Evolutionary conservation across 495 filamentous ascomycete genomes (phyloP), one percentile per base, ranked within the genome.

Genomic region (Letharia lupina): DNA sequence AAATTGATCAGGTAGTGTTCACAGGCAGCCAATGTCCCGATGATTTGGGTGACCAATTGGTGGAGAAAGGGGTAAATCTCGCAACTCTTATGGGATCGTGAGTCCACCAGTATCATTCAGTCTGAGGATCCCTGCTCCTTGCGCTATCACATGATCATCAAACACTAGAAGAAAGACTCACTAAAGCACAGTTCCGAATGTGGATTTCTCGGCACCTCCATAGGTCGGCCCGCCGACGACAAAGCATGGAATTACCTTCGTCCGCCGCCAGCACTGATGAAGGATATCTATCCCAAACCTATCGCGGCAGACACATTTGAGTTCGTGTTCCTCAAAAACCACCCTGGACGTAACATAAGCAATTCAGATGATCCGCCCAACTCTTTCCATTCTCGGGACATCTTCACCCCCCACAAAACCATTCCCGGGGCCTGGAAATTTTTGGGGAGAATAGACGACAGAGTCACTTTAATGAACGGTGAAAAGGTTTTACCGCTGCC

Each of bases 401-500:
- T 89, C 1, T 90, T 89, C 72, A 74, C 71, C 3, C 80, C 82
- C 23, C 87, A 89, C 63, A 81, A 85, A 0, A 81, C 78, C 10
- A 82, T 84, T 20, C 73, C 79, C 2, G 75, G 80, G 62, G 78
- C 80, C 4, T 91, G 86, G 83, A 89, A 87, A 68, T 89, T 86
- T 62, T 69, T 83, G 16, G 79, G 78, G 4, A 77, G 88, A 5
- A 69, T 82, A 2, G 88, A 91, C 63, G 85, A 88, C 68, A 76
- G 80, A 3, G 78, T 90, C 28, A 85, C 82, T 0, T 78, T 90
- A 6, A 68, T 82, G 6, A 90, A 84, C 65, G 88, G 87, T 0
- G 86, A 90, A 69, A 91, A 91, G 64, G 80, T 88, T 1, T 74
- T 87, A 18, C 87, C 88, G 0, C 69, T 87, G 6, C 73, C 78